Evolutionary conservation across 345 rosid genomes (phyloP), one percentile per base, ranked within the genome.

Genomic region (Eucalyptus cloeziana): DNA sequence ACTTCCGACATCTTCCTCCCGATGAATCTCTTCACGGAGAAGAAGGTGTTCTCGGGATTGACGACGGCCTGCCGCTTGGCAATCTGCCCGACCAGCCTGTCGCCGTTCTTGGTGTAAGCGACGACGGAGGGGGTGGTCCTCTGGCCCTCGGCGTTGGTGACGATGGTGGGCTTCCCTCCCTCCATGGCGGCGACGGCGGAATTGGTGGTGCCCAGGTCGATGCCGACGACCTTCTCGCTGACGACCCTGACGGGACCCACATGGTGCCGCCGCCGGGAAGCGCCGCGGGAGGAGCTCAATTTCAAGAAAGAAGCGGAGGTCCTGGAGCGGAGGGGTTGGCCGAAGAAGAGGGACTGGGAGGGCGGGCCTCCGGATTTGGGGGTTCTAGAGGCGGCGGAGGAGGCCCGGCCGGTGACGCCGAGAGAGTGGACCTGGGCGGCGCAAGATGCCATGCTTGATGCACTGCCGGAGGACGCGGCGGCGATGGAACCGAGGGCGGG

Each of bases 181-280:
- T 98, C 99, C 99, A 98, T 98, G 2, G 99, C 99, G 50, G 99
- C 99, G 49, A 96, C 99, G 2, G 99, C 99, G 30, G 99, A 98
- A 88, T 98, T 98, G 17, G 99, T 98, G 17, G 99, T 98, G 52
- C 99, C 99, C 88, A 96, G 89, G 92, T 98, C 99, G 87, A 98
- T 98, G 43, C 99, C 99, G 47, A 98, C 99, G 13, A 97, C 97
- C 83, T 98, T 98, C 94, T 98, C 99, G 85, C 92, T 94, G 80
- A 93, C 96, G 30, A 96, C 98, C 33, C 97, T 91, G 22, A 96
- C 89, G 0, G 98, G 97, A 31, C 97, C 98, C 3, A 91, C 93
- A 3, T 90, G 62, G 86, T 86, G 92, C n/a, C 96, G 54, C 52
- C 95, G 92, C 24, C 92, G 87, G 49, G 88, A 56, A 49, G 88